Conservation (phyloP, 176 grass and related monocot species). For the Cenchrus purpureus region DNA sequence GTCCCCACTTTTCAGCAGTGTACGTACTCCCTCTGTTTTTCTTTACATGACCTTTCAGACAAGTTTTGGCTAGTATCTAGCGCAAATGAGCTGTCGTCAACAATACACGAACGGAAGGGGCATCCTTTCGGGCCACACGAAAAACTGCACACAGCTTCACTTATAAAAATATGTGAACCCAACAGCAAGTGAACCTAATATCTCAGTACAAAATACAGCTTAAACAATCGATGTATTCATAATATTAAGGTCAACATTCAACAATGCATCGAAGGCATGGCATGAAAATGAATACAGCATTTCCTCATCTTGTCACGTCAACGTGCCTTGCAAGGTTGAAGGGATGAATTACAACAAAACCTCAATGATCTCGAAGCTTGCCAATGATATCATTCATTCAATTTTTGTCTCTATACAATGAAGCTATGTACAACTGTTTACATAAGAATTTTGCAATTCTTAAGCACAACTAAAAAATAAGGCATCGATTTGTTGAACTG, state of each 20-base stretch:
- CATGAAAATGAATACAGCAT: conserved; percentile 23
- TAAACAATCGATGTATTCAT: not conserved
- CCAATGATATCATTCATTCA: not conserved
- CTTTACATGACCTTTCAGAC: too few relatives aligned
- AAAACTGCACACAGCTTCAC: not conserved
- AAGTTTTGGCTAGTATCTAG: too few relatives aligned
- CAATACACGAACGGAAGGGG: too few relatives aligned
- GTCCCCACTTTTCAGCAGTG: too few relatives aligned
- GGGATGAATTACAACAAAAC: conserved; percentile 14
- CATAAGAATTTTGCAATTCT: conserved; percentile 35
- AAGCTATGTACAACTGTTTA: conserved; percentile 50
- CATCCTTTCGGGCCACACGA: not conserved
- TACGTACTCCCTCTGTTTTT: too few relatives aligned
- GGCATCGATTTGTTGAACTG: conserved; percentile 27
- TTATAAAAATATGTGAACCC: too few relatives aligned
- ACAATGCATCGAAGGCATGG: not conserved
- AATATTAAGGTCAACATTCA: not conserved
- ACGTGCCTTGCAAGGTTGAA: not conserved
- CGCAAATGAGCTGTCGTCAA: too few relatives aligned
- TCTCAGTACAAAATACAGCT: not conserved
- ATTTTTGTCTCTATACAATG: conserved; percentile 48
- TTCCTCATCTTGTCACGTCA: conserved; percentile 5
- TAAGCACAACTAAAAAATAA: conserved; percentile 33
- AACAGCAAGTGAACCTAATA: not conserved
- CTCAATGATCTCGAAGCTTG: not conserved